phyloP scores from a whole-genome alignment of 2,329 filamentous ascomycete genomes.

The Tothia fuscella region DNA sequence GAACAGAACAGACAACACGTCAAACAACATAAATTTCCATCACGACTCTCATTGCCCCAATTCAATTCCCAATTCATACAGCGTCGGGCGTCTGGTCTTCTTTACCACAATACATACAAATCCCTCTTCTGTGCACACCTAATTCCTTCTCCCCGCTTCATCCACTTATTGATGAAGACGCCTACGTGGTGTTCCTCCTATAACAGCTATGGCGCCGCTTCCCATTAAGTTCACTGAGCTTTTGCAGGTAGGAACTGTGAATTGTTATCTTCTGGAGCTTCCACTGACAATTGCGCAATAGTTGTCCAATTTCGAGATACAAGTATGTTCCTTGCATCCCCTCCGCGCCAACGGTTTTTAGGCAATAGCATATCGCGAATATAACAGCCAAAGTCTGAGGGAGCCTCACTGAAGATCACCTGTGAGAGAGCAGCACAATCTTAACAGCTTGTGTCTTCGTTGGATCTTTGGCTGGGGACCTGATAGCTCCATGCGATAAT shows the following conservation, averaged over 20 bases:
- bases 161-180: too few relatives aligned
- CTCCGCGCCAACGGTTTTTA: slow-evolving; percentile 6
- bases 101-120: too few relatives aligned
- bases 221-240: slow-evolving; percentile 92
- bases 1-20: too few relatives aligned
- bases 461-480: too few relatives aligned
- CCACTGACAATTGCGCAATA: slow-evolving; percentile 23
- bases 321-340: slow-evolving; percentile 21
- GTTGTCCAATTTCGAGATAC: slow-evolving; percentile 37
- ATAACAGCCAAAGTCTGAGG: slow-evolving; percentile 1
- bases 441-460: too few relatives aligned
- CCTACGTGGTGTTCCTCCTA: slow-evolving; percentile 3
- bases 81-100: too few relatives aligned
- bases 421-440: not conserved
- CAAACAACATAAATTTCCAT: too few relatives aligned
- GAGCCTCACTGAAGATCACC: not conserved
- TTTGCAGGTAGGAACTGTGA: slow-evolving; percentile 48
- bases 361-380: slow-evolving; percentile 14
- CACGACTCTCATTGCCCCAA: too few relatives aligned
- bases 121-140: too few relatives aligned
- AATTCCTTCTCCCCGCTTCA: too few relatives aligned
- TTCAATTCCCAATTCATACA: not conserved
- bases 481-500: not conserved
- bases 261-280: not conserved
- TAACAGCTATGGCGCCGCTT: slow-evolving; percentile 49